Percentiles rank a stretch among this genome's conserved stretches.
These are phyloP conservation scores for Clarkia xantiana DNA, from an alignment of 345 rosid genomes.

Conservation along the genomic window DNA sequence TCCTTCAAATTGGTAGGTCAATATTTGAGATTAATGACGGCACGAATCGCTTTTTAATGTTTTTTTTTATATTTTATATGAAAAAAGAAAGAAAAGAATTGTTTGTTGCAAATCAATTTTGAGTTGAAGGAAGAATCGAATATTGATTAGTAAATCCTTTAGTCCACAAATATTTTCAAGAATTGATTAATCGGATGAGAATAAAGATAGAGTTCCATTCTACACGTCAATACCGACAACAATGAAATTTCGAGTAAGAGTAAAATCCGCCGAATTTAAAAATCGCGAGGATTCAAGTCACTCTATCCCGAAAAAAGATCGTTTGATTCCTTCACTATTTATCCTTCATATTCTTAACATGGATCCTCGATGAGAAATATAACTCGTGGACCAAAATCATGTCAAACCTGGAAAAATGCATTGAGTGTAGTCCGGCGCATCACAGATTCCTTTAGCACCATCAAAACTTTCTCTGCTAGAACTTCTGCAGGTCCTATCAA, in stretches of 20 bases:
- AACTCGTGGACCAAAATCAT: neutral
- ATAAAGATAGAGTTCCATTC: constrained; percentile 1
- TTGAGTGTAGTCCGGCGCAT: constrained; percentile 43
- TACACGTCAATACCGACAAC: constrained; percentile 8
- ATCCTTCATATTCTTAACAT: no score
- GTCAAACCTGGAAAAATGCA: constrained; percentile 44
- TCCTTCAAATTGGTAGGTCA: constrained; percentile 1
- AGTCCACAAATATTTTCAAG: constrained; percentile 12
- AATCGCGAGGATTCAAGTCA: no score
- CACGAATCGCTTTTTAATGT: neutral
- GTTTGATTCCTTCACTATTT: no score
- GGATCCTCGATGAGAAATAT: neutral
- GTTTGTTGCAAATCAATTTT: neutral
- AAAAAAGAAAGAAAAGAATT: neutral
- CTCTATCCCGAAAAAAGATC: no score
- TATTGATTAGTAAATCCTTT: neutral
- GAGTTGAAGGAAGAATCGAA: neutral
- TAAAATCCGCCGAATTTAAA: neutral
- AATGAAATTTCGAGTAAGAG: constrained; percentile 6
- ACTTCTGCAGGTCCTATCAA: constrained; percentile 3
- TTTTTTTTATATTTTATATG: neutral
- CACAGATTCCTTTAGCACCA: constrained; percentile 50
- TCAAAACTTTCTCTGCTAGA: constrained; percentile 45
- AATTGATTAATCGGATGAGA: neutral
- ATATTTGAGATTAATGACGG: no score